Percentiles rank a stretch among this genome's conserved stretches.
Conservation (phyloP, 306 rosid genomes). For the Gillenia trifoliata region DNA sequence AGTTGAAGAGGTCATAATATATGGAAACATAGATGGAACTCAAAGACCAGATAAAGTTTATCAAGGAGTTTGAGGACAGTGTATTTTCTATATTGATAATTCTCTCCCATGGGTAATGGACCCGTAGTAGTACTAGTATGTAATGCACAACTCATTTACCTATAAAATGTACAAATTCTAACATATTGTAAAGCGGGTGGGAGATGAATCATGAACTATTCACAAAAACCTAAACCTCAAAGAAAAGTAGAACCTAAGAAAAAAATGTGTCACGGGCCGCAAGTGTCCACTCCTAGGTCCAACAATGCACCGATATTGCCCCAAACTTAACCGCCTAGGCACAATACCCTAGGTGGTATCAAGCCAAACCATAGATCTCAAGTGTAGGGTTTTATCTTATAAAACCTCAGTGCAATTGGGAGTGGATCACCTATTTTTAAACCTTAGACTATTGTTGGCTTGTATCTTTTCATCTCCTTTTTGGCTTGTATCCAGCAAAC, state of each 20-base stretch:
- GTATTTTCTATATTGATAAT: background rate
- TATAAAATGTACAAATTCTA: background rate
- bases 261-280: background rate
- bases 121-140: background rate
- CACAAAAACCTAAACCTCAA: background rate
- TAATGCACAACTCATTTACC: conserved; percentile 12
- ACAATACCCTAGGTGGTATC: background rate
- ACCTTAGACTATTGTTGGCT: background rate
- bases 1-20: too few species aligned
- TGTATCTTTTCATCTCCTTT: background rate
- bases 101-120: background rate
- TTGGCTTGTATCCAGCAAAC: background rate
- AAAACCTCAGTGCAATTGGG: background rate
- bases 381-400: background rate
- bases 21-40: background rate
- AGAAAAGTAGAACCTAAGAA: background rate
- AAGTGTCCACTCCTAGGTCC: background rate
- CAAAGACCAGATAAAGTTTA: background rate
- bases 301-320: background rate
- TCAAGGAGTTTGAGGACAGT: background rate
- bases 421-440: background rate
- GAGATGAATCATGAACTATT: background rate
- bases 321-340: background rate
- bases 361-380: background rate
- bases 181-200: background rate